Evolutionary conservation across 768 basidiomycete species (phyloP), one percentile per base, ranked within the genome.

Genomic region (Auriscalpium microsporum): DNA sequence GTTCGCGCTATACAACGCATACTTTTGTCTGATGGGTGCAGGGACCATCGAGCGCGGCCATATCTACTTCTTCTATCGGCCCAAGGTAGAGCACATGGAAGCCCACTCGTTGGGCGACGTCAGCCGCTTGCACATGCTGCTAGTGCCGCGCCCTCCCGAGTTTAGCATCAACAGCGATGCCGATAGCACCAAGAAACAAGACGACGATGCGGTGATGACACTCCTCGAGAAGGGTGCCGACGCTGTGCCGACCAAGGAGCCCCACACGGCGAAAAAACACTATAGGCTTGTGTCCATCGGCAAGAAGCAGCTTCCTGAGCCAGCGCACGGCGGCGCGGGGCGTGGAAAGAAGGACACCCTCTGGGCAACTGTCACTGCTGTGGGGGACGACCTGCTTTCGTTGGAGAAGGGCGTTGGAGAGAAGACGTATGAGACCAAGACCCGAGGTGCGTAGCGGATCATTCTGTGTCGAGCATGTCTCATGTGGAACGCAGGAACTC

Each of bases 31-130:
- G 16, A 38, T 28, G 19, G 33, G 53, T 34, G 10, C 49, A 82
- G 80, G 79, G 9, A 77, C 76, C 10, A 80, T 80, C 50, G 79
- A 83, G 60, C 69, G 81, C 14, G 81, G 81, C 9, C 78, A 82
- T 57, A 73, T 85, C 46, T 84, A 84, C 67, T 83, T 84, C 65
- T 79, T 83, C 68, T 85, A 81, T 62, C 77, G 79, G 10, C 82
- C 82, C 4, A 75, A 78, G 33, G 80, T 83, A 17, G 67, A 82
- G 60, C 64, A 69, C 13, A 75, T 80, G 56, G 75, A 81, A 55
- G 79, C 74, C 0, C 63, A 75, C n/a, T 78, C 77, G 8, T 56
- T 84, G 34, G 79, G 83, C 64, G 81, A 83, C 56, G 73, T 84
- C 35, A 71, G 72, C 57, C 77, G 79, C 50, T 75, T 85, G 54